Base-by-base conservation (phyloP, 805 yeast species). In the Ogataea salicorniae region DNA sequence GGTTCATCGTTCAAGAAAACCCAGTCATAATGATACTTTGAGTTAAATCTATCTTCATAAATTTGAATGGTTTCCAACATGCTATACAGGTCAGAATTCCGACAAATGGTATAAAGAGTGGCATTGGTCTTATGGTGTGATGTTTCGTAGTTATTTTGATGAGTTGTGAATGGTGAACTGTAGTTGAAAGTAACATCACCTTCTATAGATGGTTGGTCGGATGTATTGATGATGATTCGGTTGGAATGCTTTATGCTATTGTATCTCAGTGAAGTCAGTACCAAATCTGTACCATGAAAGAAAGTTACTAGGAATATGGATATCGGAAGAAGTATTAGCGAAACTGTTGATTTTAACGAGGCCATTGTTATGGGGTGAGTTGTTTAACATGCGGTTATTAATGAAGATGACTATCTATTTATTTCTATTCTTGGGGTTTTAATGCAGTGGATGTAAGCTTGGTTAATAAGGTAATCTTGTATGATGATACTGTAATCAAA, bases 1-100 rank as follows among this genome's bases (percentile, higher is more conserved):
- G 76, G 79, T 52, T 72, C 78, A 58, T 86, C 87, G 62, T 86
- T 86, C 42, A 84, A 68, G 58, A 86, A 86, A 5, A 83, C 80
- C 85, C 87, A 84, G 59, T 84, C 89, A 57, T 84, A 83, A 53
- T 79, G 76, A 20, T 6, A 74, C 45, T 72, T 68, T 38, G 59
- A 34, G 64, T 87, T 87, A 70, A 84, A 86, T 36, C 91, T 66
- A 53, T 76, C 81, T 59, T 86, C 87, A 41, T 82, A 78, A 47
- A 75, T 74, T 53, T 79, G 75, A 43, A 87, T 77, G 4, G 92
- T 75, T 39, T 74, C 74, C 6, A 82, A 62, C 60, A 87, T 70
- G 14, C 67, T 68, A 59, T 73, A 77, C 4, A 86, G 65, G 49
- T 87, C 94, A 11, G 68, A 60, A 61, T 87, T 86, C 54, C 90